phyloP scores from a whole-genome alignment of 306 rosid species.

The Albizia julibrissin region DNA sequence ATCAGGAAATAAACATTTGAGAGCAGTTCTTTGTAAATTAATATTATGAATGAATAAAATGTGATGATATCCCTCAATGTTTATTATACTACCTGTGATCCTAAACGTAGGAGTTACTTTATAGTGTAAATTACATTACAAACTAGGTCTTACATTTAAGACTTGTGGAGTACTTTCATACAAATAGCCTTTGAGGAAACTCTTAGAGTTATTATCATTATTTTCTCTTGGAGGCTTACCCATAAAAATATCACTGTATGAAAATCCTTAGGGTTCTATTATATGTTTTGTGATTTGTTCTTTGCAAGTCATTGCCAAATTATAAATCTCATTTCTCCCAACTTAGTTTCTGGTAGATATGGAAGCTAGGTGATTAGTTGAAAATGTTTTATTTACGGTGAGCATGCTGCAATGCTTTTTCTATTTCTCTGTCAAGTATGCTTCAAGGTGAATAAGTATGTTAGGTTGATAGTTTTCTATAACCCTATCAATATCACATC shows the following conservation, averaged over 20 bases:
- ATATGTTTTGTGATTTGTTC: conserved; percentile 15
- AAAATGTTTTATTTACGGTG: conserved; percentile 18
- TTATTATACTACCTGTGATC: too few relatives aligned
- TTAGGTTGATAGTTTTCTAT: not conserved
- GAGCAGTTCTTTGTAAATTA: conserved; percentile 19
- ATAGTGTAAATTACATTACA: too few relatives aligned
- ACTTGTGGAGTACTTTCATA: too few relatives aligned
- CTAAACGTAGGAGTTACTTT: not conserved
- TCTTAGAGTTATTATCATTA: not conserved
- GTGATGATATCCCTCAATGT: too few relatives aligned
- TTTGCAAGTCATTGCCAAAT: conserved; percentile 11
- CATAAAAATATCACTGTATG: not conserved
- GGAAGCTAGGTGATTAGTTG: conserved; percentile 14
- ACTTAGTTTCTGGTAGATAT: conserved; percentile 18
- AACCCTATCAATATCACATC: conserved; percentile 45
- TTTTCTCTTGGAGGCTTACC: not conserved
- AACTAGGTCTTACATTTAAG: too few relatives aligned
- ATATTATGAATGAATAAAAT: conserved; percentile 2
- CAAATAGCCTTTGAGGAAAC: not conserved
- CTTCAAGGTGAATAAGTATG: not conserved
- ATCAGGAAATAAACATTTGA: conserved; percentile 20
- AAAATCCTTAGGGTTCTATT: not conserved
- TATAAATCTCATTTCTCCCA: not conserved
- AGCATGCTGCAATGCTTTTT: not conserved
- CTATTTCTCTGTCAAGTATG: not conserved